phyloP scores from a whole-genome alignment of 2,329 filamentous ascomycete genomes.

The Fusarium phyllophilum region DNA sequence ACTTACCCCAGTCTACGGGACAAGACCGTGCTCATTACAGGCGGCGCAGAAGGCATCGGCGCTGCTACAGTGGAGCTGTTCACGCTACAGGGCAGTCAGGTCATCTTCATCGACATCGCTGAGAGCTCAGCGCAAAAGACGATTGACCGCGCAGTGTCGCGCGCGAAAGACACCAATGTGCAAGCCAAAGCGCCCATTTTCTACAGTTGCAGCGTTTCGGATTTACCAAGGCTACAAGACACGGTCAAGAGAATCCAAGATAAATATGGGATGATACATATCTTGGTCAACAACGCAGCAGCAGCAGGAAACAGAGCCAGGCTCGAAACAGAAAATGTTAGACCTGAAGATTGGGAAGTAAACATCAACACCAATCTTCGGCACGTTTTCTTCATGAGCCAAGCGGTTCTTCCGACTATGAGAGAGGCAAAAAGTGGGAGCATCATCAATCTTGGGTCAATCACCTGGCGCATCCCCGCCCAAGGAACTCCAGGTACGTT shows the following conservation, averaged over 20 bases:
- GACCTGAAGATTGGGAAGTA: conserved; percentile 53
- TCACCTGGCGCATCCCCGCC: conserved; percentile 57
- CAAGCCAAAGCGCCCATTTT: conserved; percentile 47
- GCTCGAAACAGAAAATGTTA: conserved; percentile 49
- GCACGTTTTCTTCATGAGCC: conserved; percentile 71
- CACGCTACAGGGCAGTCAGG: conserved; percentile 55
- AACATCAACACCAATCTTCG: conserved; percentile 58
- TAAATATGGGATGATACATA: conserved; percentile 65
- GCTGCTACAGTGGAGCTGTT: conserved; percentile 57
- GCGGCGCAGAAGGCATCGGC: conserved; percentile 60
- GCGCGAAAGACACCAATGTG: conserved; percentile 18
- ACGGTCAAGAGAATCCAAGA: conserved; percentile 49
- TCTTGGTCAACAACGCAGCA: conserved; percentile 87
- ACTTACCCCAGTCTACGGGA: conserved; percentile 55
- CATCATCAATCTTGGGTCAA: conserved; percentile 65
- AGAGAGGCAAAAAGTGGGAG: conserved; percentile 52
- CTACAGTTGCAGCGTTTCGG: conserved; percentile 55
- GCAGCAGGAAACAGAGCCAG: conserved; percentile 36
- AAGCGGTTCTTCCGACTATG: conserved; percentile 75
- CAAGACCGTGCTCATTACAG: conserved; percentile 56
- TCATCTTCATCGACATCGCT: conserved; percentile 57
- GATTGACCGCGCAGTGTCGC: conserved; percentile 37
- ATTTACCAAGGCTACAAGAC: conserved; percentile 48
- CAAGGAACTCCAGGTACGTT: conserved; percentile 50
- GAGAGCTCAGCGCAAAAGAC: conserved; percentile 42